These are phyloP conservation scores for Eimeria sp. DNA, from an alignment of 169 alveolate genomes.

Conservation along the genomic window DNA sequence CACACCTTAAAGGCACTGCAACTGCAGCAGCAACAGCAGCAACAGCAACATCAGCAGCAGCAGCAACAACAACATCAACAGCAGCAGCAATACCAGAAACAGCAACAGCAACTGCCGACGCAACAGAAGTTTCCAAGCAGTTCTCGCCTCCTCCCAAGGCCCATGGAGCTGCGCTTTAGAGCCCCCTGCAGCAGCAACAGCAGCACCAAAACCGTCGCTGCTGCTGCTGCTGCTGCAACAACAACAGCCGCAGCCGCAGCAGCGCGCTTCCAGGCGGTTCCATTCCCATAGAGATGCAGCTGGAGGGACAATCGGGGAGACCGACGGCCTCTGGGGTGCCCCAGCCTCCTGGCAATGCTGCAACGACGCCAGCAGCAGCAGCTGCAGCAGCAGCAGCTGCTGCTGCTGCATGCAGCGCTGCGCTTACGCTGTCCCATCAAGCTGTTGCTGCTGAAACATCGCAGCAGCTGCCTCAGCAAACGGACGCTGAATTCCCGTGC, in stretches of 20 bases:
- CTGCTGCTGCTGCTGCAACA: slow-evolving; percentile 69
- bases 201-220: slow-evolving; percentile 70
- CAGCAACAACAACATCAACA: background rate
- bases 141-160: slow-evolving; percentile 9
- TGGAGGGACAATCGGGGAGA: background rate
- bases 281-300: slow-evolving; percentile 53
- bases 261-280: slow-evolving; percentile 4
- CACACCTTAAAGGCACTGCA: background rate
- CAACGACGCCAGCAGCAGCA: slow-evolving; percentile 71
- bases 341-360: slow-evolving; percentile 15
- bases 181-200: slow-evolving; percentile 66
- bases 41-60: background rate
- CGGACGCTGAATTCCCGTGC: background rate
- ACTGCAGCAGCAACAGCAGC: background rate
- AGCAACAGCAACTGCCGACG: background rate
- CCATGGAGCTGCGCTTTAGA: slow-evolving; percentile 70
- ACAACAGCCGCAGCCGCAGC: slow-evolving; percentile 31
- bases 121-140: slow-evolving; percentile 14
- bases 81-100: background rate
- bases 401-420: slow-evolving; percentile 78
- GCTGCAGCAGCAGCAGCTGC: slow-evolving; percentile 77
- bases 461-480: slow-evolving; percentile 39
- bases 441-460: background rate
- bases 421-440: slow-evolving; percentile 53
- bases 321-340: slow-evolving; percentile 25